phyloP scores from a whole-genome alignment of 306 rosid genomes.

The Glycyrrhiza uralensis region DNA sequence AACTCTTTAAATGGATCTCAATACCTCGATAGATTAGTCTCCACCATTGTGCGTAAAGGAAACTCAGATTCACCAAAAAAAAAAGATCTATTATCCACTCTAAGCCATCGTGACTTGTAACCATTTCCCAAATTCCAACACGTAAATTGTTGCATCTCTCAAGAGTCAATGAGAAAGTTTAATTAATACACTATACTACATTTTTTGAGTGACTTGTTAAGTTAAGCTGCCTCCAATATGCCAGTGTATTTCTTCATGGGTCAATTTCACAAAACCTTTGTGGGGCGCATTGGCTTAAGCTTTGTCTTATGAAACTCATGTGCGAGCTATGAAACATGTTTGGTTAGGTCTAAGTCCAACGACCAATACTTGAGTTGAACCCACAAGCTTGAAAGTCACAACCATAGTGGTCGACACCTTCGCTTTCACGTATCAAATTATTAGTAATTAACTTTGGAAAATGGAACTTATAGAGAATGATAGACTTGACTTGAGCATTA shows the following conservation, averaged over 20 bases:
- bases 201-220: not conserved
- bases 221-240: not conserved
- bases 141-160: not conserved
- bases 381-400: constrained; percentile 23
- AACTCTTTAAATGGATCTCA: too few species aligned
- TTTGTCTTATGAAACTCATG: constrained; percentile 18
- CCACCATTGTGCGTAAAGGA: too few species aligned
- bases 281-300: not conserved
- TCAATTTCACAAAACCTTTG: not conserved
- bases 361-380: constrained; percentile 16
- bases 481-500: constrained; percentile 7
- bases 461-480: not conserved
- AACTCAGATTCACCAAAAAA: too few species aligned
- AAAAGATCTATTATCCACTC: too few species aligned
- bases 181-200: not conserved
- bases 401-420: constrained; percentile 41
- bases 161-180: not conserved
- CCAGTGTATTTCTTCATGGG: not conserved
- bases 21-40: too few species aligned
- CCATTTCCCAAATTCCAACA: not conserved
- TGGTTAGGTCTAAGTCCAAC: constrained; percentile 48
- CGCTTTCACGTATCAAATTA: constrained; percentile 38
- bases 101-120: not conserved
- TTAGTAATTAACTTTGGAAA: constrained; percentile 23
- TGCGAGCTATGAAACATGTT: not conserved